Percentiles rank a stretch among this genome's conserved stretches.
Evolutionary conservation across 148 eudicot genomes (phyloP).

Genomic region (Cornus florida): DNA sequence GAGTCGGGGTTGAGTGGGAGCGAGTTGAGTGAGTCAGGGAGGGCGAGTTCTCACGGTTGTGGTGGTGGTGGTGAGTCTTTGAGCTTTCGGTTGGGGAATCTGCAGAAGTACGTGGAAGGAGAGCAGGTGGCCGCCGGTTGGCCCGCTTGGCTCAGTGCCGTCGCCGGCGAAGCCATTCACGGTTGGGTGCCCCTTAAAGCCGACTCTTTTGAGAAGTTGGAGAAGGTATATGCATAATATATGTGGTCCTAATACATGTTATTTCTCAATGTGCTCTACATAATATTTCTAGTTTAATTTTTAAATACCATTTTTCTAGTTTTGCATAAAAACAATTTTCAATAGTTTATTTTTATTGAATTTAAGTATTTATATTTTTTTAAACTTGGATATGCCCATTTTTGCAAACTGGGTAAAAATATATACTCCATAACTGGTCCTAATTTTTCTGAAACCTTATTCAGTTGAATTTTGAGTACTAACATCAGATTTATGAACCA

Average conservation of each 20-base stretch:
- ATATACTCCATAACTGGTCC: too few relatives aligned
- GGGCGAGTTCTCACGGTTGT: constrained; percentile 42
- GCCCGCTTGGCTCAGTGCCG: constrained; percentile 98
- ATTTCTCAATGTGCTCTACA: neutral
- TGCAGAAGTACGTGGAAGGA: constrained; percentile 74
- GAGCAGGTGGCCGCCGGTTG: constrained; percentile 98
- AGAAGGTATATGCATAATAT: constrained; percentile 50
- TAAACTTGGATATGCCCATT: too few relatives aligned
- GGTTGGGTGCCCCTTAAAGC: constrained; percentile 89
- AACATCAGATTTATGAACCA: neutral
- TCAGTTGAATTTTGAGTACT: neutral
- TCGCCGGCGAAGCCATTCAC: constrained; percentile 93
- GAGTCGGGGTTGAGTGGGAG: constrained; percentile 49
- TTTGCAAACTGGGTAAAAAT: too few relatives aligned
- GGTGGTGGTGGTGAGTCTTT: constrained; percentile 49
- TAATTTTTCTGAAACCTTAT: too few relatives aligned
- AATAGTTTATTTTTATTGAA: too few relatives aligned
- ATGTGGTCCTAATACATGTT: neutral
- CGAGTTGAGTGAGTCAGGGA: constrained; percentile 55
- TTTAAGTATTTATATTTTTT: too few relatives aligned
- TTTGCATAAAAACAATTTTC: too few relatives aligned
- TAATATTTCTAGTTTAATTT: too few relatives aligned
- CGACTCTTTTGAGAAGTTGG: constrained; percentile 81
- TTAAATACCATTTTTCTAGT: too few relatives aligned
- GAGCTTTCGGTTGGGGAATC: constrained; percentile 81